Percentiles rank a stretch among this genome's conserved stretches.
phyloP scores from a whole-genome alignment of 176 grass and related monocot genomes.

The Musa schizocarpa region DNA sequence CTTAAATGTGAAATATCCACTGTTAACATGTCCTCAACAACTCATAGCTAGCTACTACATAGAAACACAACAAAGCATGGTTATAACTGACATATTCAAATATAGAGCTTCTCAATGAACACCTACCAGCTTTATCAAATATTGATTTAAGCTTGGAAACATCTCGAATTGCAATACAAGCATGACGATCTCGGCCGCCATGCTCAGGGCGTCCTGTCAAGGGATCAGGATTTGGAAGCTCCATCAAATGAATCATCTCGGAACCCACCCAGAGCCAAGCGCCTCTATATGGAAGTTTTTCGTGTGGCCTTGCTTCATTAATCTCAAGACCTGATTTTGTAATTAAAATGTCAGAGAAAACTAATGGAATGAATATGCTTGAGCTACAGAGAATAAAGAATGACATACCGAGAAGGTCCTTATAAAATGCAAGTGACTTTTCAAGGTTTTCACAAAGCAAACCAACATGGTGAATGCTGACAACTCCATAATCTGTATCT shows the following conservation, averaged over 20 bases:
- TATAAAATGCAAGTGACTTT: slow-evolving; percentile 76
- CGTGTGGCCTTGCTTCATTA: slow-evolving; percentile 71
- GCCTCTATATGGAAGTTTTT: slow-evolving; percentile 89
- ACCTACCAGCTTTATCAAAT: slow-evolving; percentile 80
- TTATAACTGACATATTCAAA: neutral
- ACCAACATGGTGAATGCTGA: slow-evolving; percentile 95
- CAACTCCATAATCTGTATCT: slow-evolving; percentile 77
- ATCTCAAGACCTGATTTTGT: slow-evolving; percentile 64
- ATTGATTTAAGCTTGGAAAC: slow-evolving; percentile 78
- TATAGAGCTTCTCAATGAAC: neutral
- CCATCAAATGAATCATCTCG: slow-evolving; percentile 90
- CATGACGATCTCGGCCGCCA: slow-evolving; percentile 81
- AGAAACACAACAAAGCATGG: neutral
- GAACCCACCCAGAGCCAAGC: slow-evolving; percentile 90
- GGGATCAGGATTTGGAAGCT: slow-evolving; percentile 83
- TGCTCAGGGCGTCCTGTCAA: slow-evolving; percentile 87
- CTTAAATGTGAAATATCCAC: neutral
- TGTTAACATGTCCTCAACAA: neutral
- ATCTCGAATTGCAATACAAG: slow-evolving; percentile 84
- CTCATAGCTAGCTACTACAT: neutral
- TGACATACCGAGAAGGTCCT: too few species aligned
- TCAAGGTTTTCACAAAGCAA: slow-evolving; percentile 44
- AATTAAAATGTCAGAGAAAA: neutral
- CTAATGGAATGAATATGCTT: neutral
- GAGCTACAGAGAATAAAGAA: too few species aligned